phyloP scores from a whole-genome alignment of 495 filamentous ascomycete genomes.

The Penicillium bialowiezense region DNA sequence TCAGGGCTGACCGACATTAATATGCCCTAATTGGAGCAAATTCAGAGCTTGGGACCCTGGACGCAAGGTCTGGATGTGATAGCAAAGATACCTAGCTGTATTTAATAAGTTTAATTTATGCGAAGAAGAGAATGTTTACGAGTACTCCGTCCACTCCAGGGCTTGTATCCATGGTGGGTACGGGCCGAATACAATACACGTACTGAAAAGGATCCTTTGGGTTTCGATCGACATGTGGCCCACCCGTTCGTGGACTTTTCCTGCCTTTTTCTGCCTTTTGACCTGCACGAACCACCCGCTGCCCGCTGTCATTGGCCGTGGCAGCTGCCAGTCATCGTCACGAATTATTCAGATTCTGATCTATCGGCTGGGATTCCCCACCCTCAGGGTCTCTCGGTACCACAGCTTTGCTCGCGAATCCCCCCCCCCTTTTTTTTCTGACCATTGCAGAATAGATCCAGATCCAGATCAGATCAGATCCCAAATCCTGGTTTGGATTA shows the following conservation, averaged over 20 bases:
- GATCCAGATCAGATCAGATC: background rate
- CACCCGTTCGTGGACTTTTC: conserved; percentile 24
- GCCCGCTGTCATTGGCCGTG: conserved; percentile 12
- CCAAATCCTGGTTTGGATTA: no score
- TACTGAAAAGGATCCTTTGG: background rate
- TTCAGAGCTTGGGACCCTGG: background rate
- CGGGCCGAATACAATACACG: background rate
- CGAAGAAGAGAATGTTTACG: background rate
- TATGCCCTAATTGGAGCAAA: background rate
- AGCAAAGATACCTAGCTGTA: no score
- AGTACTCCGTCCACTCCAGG: background rate
- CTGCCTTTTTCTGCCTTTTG: no score
- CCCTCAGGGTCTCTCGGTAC: conserved; percentile 12
- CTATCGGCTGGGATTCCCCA: conserved; percentile 10
- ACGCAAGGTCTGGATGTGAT: background rate
- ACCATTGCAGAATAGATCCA: no score
- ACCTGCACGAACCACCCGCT: conserved; percentile 15
- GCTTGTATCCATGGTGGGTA: conserved; percentile 2
- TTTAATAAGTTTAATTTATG: no score
- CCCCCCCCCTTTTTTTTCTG: no score
- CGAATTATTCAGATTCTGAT: conserved; percentile 21
- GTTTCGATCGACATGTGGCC: conserved; percentile 26
- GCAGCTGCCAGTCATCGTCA: conserved; percentile 17
- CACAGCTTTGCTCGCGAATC: background rate
- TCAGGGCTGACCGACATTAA: background rate